phyloP scores from a whole-genome alignment of 78 protist genomes.

The Acrasis kona region DNA sequence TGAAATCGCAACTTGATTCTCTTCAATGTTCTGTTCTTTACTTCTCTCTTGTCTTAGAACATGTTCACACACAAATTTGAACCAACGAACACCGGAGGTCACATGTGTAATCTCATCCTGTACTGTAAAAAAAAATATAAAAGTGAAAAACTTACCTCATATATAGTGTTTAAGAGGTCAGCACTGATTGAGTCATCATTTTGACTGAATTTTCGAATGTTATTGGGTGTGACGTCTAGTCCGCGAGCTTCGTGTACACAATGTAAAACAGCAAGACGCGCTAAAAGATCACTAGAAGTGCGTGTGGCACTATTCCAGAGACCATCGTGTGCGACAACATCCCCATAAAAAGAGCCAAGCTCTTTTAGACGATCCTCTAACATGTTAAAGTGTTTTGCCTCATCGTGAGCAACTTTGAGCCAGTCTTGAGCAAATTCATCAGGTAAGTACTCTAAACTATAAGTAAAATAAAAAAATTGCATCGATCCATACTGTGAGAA shows the following conservation, averaged over 20 bases:
- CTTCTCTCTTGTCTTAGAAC: neutral
- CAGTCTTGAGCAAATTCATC: slow-evolving; percentile 8
- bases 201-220: neutral
- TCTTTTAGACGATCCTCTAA: neutral
- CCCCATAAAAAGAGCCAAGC: slow-evolving; percentile 5
- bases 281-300: neutral
- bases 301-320: neutral
- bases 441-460: neutral
- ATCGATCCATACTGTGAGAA: neutral
- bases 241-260: slow-evolving; percentile 13
- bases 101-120: slow-evolving; percentile 11
- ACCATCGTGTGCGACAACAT: neutral
- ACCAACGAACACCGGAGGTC: neutral
- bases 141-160: no score
- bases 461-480: no score
- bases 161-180: neutral
- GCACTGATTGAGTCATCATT: neutral
- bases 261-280: neutral
- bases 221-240: neutral
- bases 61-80: neutral
- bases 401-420: slow-evolving; percentile 5
- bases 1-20: no score
- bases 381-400: neutral
- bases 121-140: no score
- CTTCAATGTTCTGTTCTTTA: no score